Base-by-base conservation (phyloP, 306 rosid genomes). In the Vicia faba region DNA sequence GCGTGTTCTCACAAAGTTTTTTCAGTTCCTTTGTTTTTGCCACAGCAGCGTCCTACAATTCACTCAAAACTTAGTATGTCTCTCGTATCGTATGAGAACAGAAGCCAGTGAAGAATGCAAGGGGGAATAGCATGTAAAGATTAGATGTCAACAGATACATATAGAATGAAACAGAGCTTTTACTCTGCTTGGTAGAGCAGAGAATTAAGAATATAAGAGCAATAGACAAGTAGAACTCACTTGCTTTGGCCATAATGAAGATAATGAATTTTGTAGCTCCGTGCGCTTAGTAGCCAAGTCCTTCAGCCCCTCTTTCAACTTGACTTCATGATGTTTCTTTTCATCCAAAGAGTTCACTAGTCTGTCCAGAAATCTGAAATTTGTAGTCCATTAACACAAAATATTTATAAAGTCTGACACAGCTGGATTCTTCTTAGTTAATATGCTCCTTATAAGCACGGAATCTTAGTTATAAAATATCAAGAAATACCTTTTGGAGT, bases 161-260 rank as follows among this genome's bases (percentile, higher is more conserved):
- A 26, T 25, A 35, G 35, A 54, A 54, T 26, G 36, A 8, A 23
- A 23, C 15, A 53, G 2, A 23, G 35, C 4, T 53, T 53, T 23
- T 20, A 23, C 8, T 53, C 59, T 53, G 16, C 16, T 11, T 13
- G 46, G 48, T 57, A n/a, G n/a, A 64, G 72, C 72, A 36, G 56
- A 36, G 62, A 70, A 63, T 29, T 23, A 62, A 62, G 48, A 63
- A n/a, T n/a, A 58, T 64, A 49, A 26, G 11, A 39, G 19, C 25
- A 72, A 48, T 6, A 20, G 29, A n/a, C n/a, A 51, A 67, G 58
- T 16, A 55, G 60, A 54, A 71, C 84, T 81, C 60, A 87, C 98
- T 80, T 92, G 96, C 77, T 92, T 89, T n/a, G 96, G 92, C 96
- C 93, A 84, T 46, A 73, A 84, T 7, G 96, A 89, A 68, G 98